Base-by-base conservation (phyloP, 805 yeast species). In the Candida jianshihensis region DNA sequence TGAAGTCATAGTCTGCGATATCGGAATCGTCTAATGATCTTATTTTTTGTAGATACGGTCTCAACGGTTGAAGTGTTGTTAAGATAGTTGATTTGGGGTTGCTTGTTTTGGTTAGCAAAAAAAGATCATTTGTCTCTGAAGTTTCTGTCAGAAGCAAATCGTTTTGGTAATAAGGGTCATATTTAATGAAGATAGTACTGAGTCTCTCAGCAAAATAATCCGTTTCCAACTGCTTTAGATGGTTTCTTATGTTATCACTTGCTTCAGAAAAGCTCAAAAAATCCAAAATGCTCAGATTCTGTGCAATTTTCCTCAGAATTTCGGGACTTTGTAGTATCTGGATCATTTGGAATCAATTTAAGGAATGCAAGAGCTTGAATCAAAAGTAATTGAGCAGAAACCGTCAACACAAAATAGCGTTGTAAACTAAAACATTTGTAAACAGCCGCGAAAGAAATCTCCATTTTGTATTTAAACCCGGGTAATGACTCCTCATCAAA, bases 71-170 rank as follows among this genome's bases (percentile, higher is more conserved):
- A n/a, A 28, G 24, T 2, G 48, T 40, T 18, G 31, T 30, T 6
- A 29, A n/a, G 6, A 44, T 35, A 1, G 51, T 41, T 6, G 30
- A 20, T 30, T 41, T 51, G 7, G 57, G 56, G 21, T 50, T 41
- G 4, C 41, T 39, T 0, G 55, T 50, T 27, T 40, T 41, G 16
- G 36, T 40, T 6, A 40, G 8, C n/a, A 36, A 28, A 35, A 52
- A 46, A 1, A 38, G n/a, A n/a, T n/a, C n/a, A n/a, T n/a, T n/a
- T 41, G 2, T 38, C 34, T 1, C 36, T n/a, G 1, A 46, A 36
- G 18, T 43, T 47, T 6, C 32, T 31, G 13, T 52, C 54, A 5
- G 12, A 17, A 53, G 36, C 1, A 48, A 35, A 20, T 49, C 54
- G 12, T 39, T 43, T 1, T 28, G 26, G 26, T 31, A 36, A 0